Evolutionary conservation across 306 rosid species (phyloP).

Genomic region (Medicago arabica): DNA sequence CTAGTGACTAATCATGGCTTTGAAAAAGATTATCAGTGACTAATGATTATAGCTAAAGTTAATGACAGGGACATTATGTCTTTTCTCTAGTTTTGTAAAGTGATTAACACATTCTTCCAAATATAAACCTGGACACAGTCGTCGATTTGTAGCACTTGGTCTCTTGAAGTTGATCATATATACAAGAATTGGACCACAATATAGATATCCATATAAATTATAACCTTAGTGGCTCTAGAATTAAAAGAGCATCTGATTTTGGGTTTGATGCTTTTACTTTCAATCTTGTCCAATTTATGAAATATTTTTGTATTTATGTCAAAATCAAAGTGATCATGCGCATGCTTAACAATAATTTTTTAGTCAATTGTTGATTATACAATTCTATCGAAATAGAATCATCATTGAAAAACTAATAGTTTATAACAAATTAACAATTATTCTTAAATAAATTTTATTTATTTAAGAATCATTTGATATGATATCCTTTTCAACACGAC

Average conservation of each 20-base stretch:
- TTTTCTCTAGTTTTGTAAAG: conserved; percentile 45
- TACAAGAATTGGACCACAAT: conserved; percentile 40
- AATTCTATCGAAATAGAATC: conserved; percentile 35
- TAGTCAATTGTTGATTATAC: conserved; percentile 17
- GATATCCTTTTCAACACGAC: conserved; percentile 37
- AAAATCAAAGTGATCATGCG: conserved; percentile 42
- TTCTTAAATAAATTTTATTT: conserved; percentile 29
- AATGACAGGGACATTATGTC: conserved; percentile 53
- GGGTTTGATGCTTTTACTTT: conserved; percentile 40
- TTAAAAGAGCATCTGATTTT: conserved; percentile 41
- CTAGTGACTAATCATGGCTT: not conserved
- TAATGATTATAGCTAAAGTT: conserved; percentile 54
- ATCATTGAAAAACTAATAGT: conserved; percentile 36
- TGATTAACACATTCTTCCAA: conserved; percentile 40
- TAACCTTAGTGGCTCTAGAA: conserved; percentile 22
- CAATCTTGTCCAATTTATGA: conserved; percentile 42
- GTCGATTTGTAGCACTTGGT: conserved; percentile 36
- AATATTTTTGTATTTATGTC: conserved; percentile 36
- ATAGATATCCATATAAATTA: conserved; percentile 27
- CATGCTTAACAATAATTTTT: conserved; percentile 46
- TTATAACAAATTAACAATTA: conserved; percentile 18
- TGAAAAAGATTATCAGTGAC: conserved; percentile 45
- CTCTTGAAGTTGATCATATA: conserved; percentile 28
- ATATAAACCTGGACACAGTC: conserved; percentile 35
- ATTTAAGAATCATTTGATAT: conserved; percentile 27